A percentile compares a stretch with the other conserved stretches of the same genome.
phyloP scores from a whole-genome alignment of 2,329 filamentous ascomycete genomes.

The Alternaria brassicicola region DNA sequence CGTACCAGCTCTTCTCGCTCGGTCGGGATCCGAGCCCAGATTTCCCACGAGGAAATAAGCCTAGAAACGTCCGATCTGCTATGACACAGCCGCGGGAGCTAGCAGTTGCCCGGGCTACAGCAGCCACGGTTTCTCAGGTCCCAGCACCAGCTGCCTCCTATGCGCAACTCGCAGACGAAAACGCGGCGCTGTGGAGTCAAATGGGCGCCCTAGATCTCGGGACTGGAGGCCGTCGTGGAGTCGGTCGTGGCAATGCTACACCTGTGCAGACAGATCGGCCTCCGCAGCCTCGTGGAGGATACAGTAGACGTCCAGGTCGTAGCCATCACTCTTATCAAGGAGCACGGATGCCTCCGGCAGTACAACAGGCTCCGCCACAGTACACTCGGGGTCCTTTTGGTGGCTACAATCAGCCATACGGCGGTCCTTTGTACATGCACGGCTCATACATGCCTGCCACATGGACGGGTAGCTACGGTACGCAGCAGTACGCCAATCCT shows the following conservation, averaged over 20 bases:
- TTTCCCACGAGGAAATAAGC: conserved; percentile 1
- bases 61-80: not conserved
- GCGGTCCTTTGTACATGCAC: not conserved
- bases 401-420: not conserved
- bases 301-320: not conserved
- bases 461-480: not conserved
- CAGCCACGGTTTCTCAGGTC: not conserved
- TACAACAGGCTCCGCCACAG: not conserved
- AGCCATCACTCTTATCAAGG: not conserved
- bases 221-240: not conserved
- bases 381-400: not conserved
- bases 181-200: not conserved
- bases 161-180: not conserved
- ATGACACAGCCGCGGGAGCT: not conserved
- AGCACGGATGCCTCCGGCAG: not conserved
- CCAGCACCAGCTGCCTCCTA: not conserved
- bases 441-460: not conserved
- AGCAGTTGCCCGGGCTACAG: not conserved
- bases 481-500: not conserved
- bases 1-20: conserved; percentile 7
- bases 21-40: conserved; percentile 3
- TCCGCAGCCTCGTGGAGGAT: not conserved
- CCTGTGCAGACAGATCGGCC: not conserved
- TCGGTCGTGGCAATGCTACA: not conserved
- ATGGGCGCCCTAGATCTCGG: not conserved